phyloP scores from a whole-genome alignment of 2,329 filamentous ascomycete genomes.

The Periconia sp. region DNA sequence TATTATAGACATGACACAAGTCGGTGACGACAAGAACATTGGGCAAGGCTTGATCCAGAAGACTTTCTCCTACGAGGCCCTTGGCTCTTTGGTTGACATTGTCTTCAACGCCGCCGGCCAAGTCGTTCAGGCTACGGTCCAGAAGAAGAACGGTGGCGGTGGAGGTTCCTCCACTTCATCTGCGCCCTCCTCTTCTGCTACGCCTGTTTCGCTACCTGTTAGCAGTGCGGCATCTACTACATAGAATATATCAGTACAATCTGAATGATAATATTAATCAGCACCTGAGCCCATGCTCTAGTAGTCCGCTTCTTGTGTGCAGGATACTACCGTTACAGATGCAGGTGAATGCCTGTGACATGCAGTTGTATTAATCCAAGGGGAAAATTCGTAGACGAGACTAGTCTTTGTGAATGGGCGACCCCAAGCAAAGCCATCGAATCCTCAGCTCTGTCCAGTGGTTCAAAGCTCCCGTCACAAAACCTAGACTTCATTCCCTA shows the following conservation, averaged over 20 bases:
- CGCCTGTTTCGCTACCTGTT: constrained; percentile 31
- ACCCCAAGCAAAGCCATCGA: no score
- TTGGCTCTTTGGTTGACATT: constrained; percentile 57
- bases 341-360: no score
- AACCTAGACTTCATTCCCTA: not conserved
- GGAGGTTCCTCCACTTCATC: constrained; percentile 21
- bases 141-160: constrained; percentile 30
- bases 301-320: no score
- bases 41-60: constrained; percentile 51
- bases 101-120: constrained; percentile 58
- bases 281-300: not conserved
- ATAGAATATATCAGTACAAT: not conserved
- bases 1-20: constrained; percentile 58
- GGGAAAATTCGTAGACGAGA: no score
- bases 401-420: no score
- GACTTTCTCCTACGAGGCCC: constrained; percentile 54
- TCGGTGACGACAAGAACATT: constrained; percentile 40
- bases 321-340: no score
- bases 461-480: no score
- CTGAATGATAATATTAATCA: constrained; percentile 10
- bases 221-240: constrained; percentile 23
- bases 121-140: constrained; percentile 54
- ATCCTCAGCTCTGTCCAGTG: no score
- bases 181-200: constrained; percentile 27
- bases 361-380: no score